Evolutionary conservation across 345 rosid species (phyloP).

Genomic region (Bruguiera gymnorhiza): DNA sequence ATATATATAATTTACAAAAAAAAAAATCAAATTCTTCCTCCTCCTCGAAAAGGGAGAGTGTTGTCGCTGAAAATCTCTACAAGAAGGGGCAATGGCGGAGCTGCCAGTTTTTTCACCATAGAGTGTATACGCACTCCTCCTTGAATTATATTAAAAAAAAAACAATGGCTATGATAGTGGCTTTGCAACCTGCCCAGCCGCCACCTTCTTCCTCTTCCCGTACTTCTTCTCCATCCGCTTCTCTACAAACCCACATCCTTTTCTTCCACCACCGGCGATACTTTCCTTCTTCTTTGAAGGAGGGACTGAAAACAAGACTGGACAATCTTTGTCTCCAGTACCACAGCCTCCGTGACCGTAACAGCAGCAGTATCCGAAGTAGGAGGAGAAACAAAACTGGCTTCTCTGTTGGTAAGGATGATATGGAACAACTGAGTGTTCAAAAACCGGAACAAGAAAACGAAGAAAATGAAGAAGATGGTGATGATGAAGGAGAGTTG

Average conservation of each 20-base stretch:
- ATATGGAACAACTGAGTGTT: constrained; percentile 30
- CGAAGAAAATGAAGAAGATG: constrained; percentile 15
- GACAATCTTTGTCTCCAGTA: background rate
- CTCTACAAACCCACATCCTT: constrained; percentile 7
- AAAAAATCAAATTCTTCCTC: too few relatives aligned
- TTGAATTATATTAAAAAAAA: too few relatives aligned
- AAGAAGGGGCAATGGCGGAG: too few relatives aligned
- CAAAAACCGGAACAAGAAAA: constrained; percentile 14
- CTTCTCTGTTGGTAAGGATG: constrained; percentile 33
- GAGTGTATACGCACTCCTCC: too few relatives aligned
- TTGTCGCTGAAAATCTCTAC: too few relatives aligned
- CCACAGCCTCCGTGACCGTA: background rate
- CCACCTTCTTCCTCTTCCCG: background rate
- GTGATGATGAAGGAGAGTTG: constrained; percentile 17
- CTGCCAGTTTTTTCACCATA: too few relatives aligned
- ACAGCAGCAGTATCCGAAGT: background rate
- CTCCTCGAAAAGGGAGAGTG: too few relatives aligned
- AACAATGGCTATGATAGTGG: background rate
- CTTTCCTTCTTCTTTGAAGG: background rate
- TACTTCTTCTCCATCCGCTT: constrained; percentile 7
- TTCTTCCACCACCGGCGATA: background rate
- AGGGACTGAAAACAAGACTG: background rate
- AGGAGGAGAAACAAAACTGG: constrained; percentile 10
- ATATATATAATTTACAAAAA: too few relatives aligned
- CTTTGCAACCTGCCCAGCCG: constrained; percentile 10